These are phyloP conservation scores for Amanita polypyramis DNA, from an alignment of 768 basidiomycete species.

Conservation along the genomic window DNA sequence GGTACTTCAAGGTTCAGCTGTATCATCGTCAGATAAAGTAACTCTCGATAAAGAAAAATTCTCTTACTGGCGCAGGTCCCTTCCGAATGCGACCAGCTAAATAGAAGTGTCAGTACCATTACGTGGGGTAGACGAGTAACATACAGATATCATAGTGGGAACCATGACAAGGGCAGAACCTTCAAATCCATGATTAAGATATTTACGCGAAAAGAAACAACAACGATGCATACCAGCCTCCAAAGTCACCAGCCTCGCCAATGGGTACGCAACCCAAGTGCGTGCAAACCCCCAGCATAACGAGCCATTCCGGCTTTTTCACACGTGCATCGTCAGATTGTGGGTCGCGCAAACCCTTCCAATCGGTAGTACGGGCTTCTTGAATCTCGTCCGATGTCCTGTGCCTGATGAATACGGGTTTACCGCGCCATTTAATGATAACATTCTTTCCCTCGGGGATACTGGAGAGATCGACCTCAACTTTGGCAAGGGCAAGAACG, in stretches of 20 bases:
- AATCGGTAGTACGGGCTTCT: slow-evolving; percentile 77
- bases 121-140: slow-evolving; percentile 16
- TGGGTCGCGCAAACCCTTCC: slow-evolving; percentile 88
- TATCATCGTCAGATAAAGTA: slow-evolving; percentile 8
- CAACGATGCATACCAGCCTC: slow-evolving; percentile 73
- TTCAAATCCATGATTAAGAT: slow-evolving; percentile 14
- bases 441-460: slow-evolving; percentile 98
- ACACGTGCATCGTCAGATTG: slow-evolving; percentile 81
- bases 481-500: slow-evolving; percentile 95
- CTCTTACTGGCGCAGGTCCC: slow-evolving; percentile 87
- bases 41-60: slow-evolving; percentile 2
- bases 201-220: slow-evolving; percentile 1
- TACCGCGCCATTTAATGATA: slow-evolving; percentile 98
- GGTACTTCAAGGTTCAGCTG: slow-evolving; percentile 94
- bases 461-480: slow-evolving; percentile 80
- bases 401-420: slow-evolving; percentile 99
- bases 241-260: slow-evolving; percentile 93
- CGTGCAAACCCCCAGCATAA: slow-evolving; percentile 91
- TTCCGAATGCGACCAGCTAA: slow-evolving; percentile 89
- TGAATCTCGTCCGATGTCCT: slow-evolving; percentile 85
- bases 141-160: slow-evolving; percentile 95
- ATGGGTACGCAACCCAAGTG: slow-evolving; percentile 98
- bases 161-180: slow-evolving; percentile 98
- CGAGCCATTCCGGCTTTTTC: slow-evolving; percentile 94
- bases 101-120: slow-evolving; percentile 10